Evolutionary conservation across 768 basidiomycete genomes (phyloP).

Genomic region (Cyclocybe aegerita): DNA sequence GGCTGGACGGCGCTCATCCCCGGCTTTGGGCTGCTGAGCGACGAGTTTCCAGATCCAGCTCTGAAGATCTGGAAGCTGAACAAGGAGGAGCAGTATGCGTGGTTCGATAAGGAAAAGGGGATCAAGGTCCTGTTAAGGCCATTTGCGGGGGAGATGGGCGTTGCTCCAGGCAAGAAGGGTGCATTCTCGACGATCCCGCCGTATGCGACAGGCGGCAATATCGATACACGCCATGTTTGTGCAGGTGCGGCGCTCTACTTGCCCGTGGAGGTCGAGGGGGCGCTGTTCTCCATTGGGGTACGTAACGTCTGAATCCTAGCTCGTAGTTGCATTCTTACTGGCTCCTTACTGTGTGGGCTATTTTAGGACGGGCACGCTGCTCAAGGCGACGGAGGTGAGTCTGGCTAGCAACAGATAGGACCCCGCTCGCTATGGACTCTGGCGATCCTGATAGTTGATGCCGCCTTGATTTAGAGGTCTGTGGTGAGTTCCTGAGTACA

Average conservation of each 20-base stretch:
- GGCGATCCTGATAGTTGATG: too few relatives aligned
- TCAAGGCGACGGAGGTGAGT: constrained; percentile 64
- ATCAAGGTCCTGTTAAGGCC: constrained; percentile 54
- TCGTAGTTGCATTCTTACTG: too few relatives aligned
- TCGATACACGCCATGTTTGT: constrained; percentile 57
- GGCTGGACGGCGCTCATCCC: constrained; percentile 63
- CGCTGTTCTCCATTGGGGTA: constrained; percentile 61
- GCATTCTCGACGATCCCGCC: constrained; percentile 64
- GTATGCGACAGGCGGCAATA: constrained; percentile 59
- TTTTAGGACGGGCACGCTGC: constrained; percentile 63
- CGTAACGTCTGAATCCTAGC: constrained; percentile 13
- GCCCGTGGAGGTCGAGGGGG: constrained; percentile 60
- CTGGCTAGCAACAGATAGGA: neutral
- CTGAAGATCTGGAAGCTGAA: constrained; percentile 58
- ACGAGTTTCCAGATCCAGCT: constrained; percentile 50
- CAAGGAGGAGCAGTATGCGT: constrained; percentile 39
- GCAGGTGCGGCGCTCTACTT: constrained; percentile 58
- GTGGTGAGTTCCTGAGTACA: constrained; percentile 36
- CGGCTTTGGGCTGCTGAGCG: constrained; percentile 56
- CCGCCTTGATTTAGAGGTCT: constrained; percentile 45
- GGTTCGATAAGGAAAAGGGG: constrained; percentile 46
- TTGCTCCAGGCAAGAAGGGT: constrained; percentile 49
- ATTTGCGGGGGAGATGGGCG: constrained; percentile 67
- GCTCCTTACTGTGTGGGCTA: neutral
- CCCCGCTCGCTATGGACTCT: neutral